Evolutionary conservation across 1,284 basidiomycete species (phyloP), one percentile per base, ranked within the genome.

Genomic region (Cryptococcus sp.): DNA sequence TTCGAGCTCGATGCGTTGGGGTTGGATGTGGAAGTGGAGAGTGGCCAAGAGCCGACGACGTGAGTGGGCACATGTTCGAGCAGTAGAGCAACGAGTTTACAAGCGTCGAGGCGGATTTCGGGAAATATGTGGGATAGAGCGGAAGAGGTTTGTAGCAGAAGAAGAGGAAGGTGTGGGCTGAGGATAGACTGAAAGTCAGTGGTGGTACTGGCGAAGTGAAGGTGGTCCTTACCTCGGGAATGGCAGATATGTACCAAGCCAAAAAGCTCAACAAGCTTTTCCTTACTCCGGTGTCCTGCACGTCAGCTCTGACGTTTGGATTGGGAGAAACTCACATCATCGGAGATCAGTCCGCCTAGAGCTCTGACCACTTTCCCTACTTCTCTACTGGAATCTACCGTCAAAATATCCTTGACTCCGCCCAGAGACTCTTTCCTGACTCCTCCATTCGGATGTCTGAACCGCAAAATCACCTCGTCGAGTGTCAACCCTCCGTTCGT

Each of bases 121-220:
- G 91, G 90, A 68, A 92, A 94, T 50, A 98, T 95, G 63, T 95
- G 87, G 0, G 89, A 92, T 67, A 95, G 85, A 0, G 90, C 90
- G 4, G 93, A 94, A 2, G 88, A 84, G 0, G 84, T 83, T 69
- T 91, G 95, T 12, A 97, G 80, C 16, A 94, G 76, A 2, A 95
- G 76, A 0, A 83, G 64, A 0, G 84, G 78, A 4, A 83, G 78
- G 66, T 90, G 89, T 6, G 86, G 89, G 3, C 75, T 61, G 2
- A 90, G 71, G 47, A 81, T 79, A 45, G 81, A 78, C 87, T 85
- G 53, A 22, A 51, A 43, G 34, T 51, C 14, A 52, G 40, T 23
- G 21, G 34, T 25, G n/a, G 9, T 35, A 45, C 53, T n/a, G 41
- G 47, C 32, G 40, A 38, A 28, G 25, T 5, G 26, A 44, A 23